Evolutionary conservation across 1,284 basidiomycete genomes (phyloP), one percentile per base, ranked within the genome.

Genomic region (Cryptococcus hybrid): DNA sequence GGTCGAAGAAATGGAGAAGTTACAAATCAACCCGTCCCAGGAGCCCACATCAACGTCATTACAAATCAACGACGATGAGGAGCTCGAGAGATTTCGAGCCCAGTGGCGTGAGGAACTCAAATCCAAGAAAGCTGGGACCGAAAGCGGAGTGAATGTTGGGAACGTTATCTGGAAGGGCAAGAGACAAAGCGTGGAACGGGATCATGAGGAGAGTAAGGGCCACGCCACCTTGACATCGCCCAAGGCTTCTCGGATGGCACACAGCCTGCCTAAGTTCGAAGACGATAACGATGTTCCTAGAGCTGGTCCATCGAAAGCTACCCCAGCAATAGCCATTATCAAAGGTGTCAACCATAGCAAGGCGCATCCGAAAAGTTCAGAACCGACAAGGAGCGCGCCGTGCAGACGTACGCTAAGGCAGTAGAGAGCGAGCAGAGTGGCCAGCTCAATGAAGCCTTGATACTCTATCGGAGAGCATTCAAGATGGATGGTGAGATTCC

Each of bases 401-500:
- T 91, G 40, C 82, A 82, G 13, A 68, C 86, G 7, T 94, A 93
- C 71, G 77, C 82, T 18, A 80, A 78, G 39, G 91, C 91, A 3
- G 83, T 90, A 34, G 80, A 84, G 51, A 80, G 83, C 55, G 91
- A 94, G 75, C 87, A 89, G 69, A 77, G 78, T 42, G 85, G 90
- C 44, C 80, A 87, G 59, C 80, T 90, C 44, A 87, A 90, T 64
- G 84, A 87, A 38, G 91, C 91, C 7, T 75, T 92, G 6, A 71
- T 75, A 30, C 77, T 91, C 3, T 94, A 94, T 68, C 84, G 88
- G 9, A 83, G 84, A 54, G 89, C 90, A 1, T 92, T 92, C 75
- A 84, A 86, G 57, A 78, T 88, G 70, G 84, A 92, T 52, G 69
- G 72, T 74, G 54, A 63, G 73, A 60, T 18, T 8, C 44, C 30